phyloP scores from a whole-genome alignment of 2,329 filamentous ascomycete genomes.

The Knufia fluminis region DNA sequence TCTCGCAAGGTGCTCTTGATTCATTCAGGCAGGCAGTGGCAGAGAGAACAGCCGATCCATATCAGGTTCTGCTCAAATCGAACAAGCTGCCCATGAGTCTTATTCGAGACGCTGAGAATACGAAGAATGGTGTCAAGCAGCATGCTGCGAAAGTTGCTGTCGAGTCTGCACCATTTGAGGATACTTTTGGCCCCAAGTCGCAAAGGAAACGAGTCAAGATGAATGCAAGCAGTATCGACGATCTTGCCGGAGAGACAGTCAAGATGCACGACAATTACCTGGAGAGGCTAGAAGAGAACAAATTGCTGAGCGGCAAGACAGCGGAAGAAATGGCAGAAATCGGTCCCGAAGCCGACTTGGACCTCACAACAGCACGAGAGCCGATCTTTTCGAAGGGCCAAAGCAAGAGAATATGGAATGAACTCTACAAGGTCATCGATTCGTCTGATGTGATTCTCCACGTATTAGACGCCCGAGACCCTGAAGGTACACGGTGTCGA shows the following conservation, averaged over 20 bases:
- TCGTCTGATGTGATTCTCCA: conserved; percentile 91
- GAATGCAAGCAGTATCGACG: conserved; percentile 67
- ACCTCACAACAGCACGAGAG: conserved; percentile 59
- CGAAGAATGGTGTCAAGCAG: conserved; percentile 72
- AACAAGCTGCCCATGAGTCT: conserved; percentile 96
- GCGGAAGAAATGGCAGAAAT: conserved; percentile 42
- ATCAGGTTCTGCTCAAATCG: conserved; percentile 87
- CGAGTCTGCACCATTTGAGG: conserved; percentile 73
- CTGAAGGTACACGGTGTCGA: conserved; percentile 78
- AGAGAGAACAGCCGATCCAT: conserved; percentile 81
- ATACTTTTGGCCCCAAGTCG: conserved; percentile 87
- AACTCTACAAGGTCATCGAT: conserved; percentile 90
- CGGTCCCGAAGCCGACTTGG: conserved; percentile 35
- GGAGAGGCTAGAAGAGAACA: conserved; percentile 70
- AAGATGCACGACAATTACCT: conserved; percentile 74
- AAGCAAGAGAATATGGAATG: conserved; percentile 94
- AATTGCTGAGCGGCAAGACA: conserved; percentile 60
- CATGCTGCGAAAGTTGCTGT: conserved; percentile 91
- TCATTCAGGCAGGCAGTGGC: conserved; percentile 88
- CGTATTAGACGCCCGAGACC: conserved; percentile 85
- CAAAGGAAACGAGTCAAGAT: conserved; percentile 90
- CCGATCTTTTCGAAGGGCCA: conserved; percentile 92
- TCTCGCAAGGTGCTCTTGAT: conserved; percentile 77
- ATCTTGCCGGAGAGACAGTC: conserved; percentile 69
- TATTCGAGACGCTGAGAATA: conserved; percentile 67